Evolutionary conservation across 1,139 yeast species (phyloP).

Genomic region (Lodderomyces theae): DNA sequence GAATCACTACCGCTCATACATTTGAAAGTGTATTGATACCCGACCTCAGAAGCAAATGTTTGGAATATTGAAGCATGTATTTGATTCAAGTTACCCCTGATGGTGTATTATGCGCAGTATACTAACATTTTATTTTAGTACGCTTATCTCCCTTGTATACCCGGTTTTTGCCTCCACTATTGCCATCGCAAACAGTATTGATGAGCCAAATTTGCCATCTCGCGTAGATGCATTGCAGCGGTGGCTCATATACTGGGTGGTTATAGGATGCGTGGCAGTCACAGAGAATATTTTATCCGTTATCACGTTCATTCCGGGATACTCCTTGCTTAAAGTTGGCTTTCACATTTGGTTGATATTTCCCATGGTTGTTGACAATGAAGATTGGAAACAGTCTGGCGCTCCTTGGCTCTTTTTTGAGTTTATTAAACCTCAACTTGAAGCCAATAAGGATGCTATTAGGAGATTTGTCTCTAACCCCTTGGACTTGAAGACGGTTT

Average conservation of each 20-base stretch:
- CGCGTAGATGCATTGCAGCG: conserved; percentile 46
- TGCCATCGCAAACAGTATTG: conserved; percentile 7
- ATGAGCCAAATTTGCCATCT: conserved; percentile 22
- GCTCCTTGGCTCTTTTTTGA: conserved; percentile 37
- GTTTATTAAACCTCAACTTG: conserved; percentile 34
- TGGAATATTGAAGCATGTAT: neutral
- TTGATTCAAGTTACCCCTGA: neutral
- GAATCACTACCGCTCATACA: too few species aligned
- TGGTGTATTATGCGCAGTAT: too few species aligned
- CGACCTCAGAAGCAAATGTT: neutral
- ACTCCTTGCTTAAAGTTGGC: conserved; percentile 37
- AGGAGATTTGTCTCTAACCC: conserved; percentile 13
- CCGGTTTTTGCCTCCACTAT: conserved; percentile 48
- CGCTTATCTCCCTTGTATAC: conserved; percentile 41
- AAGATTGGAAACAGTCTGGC: conserved; percentile 34
- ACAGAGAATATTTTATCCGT: conserved; percentile 31
- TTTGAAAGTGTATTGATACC: too few species aligned
- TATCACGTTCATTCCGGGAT: conserved; percentile 46
- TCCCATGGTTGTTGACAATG: conserved; percentile 33
- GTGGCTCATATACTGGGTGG: conserved; percentile 62
- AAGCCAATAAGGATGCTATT: conserved; percentile 18
- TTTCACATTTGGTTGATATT: conserved; percentile 52
- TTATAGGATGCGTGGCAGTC: conserved; percentile 35
- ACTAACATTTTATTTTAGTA: conserved; percentile 9
- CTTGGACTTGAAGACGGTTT: conserved; percentile 3